Evolutionary conservation across 164 flowering plant species (phyloP), one percentile per base, ranked within the genome.

Genomic region (Vitis rupestris): DNA sequence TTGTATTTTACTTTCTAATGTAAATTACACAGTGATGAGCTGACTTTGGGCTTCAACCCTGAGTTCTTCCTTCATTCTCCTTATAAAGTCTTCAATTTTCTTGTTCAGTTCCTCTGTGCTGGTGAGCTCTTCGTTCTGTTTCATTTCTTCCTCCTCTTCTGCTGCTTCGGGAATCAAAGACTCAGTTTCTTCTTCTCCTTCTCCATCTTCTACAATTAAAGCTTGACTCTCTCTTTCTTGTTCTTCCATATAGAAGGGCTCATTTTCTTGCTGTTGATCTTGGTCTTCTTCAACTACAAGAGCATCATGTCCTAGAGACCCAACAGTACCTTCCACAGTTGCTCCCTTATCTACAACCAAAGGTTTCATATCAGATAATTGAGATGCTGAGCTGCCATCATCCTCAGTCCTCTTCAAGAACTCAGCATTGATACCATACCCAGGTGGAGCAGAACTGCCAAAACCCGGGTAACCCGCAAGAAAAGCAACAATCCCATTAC

Each of bases 81-180:
- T 83, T 57, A 88, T 88, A 44, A 88, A 88, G 44, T 86, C 92
- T 30, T 88, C 92, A 72, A 74, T 69, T 59, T 76, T 86, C 78
- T 74, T 80, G 74, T 88, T 82, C 49, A 84, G 54, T 70, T 85
- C 91, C 15, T 84, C 88, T 13, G 75, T 72, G 53, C 75, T 76
- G 14, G 56, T 50, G 3, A 31, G 11, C 49, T 64, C 78, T 61
- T 64, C 70, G 0, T n/a, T 23, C 29, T 29, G 51, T n/a, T 66
- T 67, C 50, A 51, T 69, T 66, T 23, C 65, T 50, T 12, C 57
- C 12, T 50, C 65, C n/a, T 23, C 61, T 19, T 56, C 70, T 54
- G 27, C 60, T 0, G 47, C 70, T 29, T n/a, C 52, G 16, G n/a
- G 13, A 12, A 31, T 50, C 67, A 53, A 23, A 54, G 4, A 19